Conservation (phyloP, 495 filamentous ascomycete genomes). For the Cercophora sp. region DNA sequence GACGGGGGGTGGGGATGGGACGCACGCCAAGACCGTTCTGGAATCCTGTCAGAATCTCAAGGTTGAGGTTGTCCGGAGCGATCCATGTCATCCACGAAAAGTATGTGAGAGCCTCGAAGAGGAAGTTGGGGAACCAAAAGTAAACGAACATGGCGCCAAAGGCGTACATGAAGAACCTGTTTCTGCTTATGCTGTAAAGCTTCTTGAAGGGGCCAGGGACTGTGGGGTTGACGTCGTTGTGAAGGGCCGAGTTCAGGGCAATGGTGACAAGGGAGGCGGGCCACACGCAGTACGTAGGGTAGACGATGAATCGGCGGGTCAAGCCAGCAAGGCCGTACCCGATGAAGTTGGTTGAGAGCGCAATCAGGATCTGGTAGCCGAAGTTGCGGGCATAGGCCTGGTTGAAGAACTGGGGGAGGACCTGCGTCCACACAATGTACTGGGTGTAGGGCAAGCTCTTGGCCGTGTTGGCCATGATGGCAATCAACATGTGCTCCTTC, state of each 20-base stretch:
- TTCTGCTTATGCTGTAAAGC: conserved; percentile 29
- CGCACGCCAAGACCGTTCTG: conserved; percentile 35
- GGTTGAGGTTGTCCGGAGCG: conserved; percentile 31
- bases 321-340: conserved; percentile 54
- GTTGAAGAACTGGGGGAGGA: conserved; percentile 39
- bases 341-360: conserved; percentile 44
- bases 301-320: conserved; percentile 53
- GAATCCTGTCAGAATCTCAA: conserved; percentile 31
- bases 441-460: conserved; percentile 36
- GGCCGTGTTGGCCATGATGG: conserved; percentile 42
- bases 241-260: conserved; percentile 42
- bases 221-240: conserved; percentile 23
- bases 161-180: conserved; percentile 33
- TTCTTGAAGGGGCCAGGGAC: conserved; percentile 33
- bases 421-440: conserved; percentile 44
- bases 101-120: conserved; percentile 34
- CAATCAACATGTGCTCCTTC: conserved; percentile 52
- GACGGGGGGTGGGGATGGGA: conserved; percentile 14
- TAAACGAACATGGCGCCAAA: conserved; percentile 39
- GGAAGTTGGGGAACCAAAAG: conserved; percentile 44
- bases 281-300: conserved; percentile 43
- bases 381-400: conserved; percentile 34
- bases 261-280: conserved; percentile 40
- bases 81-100: conserved; percentile 47
- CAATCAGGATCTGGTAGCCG: conserved; percentile 42